Conservation (phyloP, 192 early-diverging fungal genomes). For the Dissophora ornata region DNA sequence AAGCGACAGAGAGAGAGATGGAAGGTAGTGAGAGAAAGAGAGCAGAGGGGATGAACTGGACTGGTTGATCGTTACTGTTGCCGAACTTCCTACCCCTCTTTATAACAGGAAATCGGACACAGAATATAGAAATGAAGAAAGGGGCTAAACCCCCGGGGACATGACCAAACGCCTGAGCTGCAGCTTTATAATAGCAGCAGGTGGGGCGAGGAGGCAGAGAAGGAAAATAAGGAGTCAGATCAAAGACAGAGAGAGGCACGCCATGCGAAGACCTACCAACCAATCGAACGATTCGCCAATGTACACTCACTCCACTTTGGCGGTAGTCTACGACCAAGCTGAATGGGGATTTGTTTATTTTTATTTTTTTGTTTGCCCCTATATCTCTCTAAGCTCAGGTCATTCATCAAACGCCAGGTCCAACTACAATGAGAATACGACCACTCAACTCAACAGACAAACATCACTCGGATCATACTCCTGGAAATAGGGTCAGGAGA, state of each 20-base stretch:
- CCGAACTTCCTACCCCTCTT: neutral
- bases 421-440: slow-evolving; percentile 2
- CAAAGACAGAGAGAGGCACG: no score
- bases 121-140: no score
- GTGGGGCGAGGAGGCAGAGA: no score
- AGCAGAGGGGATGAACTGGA: neutral
- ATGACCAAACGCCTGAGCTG: slow-evolving; percentile 33
- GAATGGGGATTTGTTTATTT: neutral
- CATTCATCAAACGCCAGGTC: slow-evolving; percentile 6
- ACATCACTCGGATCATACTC: slow-evolving; percentile 4
- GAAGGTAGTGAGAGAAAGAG: neutral
- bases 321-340: neutral
- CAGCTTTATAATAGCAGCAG: neutral
- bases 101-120: no score
- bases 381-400: slow-evolving; percentile 10
- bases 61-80: neutral
- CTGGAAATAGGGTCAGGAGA: slow-evolving; percentile 31
- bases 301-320: neutral
- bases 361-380: slow-evolving; percentile 17
- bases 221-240: no score
- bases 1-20: slow-evolving; percentile 7
- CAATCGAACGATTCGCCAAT: neutral
- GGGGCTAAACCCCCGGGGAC: slow-evolving; percentile 20
- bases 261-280: no score
- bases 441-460: no score